Conservation (phyloP, 106 monocot species). For the Dendrobium huoshanense region DNA sequence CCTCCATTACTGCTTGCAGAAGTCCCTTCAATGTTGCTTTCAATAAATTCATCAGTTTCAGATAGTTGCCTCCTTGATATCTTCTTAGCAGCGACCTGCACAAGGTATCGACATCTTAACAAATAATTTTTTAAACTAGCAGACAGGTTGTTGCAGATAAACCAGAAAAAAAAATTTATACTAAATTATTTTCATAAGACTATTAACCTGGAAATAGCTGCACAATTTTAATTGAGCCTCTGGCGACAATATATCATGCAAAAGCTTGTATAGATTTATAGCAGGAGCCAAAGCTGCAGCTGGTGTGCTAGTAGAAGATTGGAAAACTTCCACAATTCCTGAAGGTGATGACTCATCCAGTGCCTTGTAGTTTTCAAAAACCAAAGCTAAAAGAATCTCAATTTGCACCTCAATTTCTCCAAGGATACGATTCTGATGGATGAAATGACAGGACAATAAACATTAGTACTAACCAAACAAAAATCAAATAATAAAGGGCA, state of each 20-base stretch:
- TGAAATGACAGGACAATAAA: background rate
- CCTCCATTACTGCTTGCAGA: slow-evolving; percentile 46
- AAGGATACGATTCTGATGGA: slow-evolving; percentile 71
- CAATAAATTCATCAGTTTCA: slow-evolving; percentile 85
- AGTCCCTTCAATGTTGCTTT: slow-evolving; percentile 40
- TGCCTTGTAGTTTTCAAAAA: slow-evolving; percentile 95
- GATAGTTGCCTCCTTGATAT: slow-evolving; percentile 63
- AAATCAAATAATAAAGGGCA: background rate
- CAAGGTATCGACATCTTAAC: background rate
- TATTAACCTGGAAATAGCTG: slow-evolving; percentile 76
- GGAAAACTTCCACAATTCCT: slow-evolving; percentile 64
- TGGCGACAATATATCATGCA: slow-evolving; percentile 84
- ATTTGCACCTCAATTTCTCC: slow-evolving; percentile 80
- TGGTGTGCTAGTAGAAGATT: slow-evolving; percentile 58
- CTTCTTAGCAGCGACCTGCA: slow-evolving; percentile 84
- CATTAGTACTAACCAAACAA: background rate
- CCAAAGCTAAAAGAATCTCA: slow-evolving; percentile 57
- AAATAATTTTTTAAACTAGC: background rate
- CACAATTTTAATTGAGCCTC: slow-evolving; percentile 86
- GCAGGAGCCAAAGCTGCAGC: slow-evolving; percentile 70
- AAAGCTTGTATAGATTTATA: slow-evolving; percentile 77
- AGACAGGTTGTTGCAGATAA: background rate
- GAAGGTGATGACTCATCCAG: slow-evolving; percentile 73
- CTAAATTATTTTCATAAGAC: background rate
- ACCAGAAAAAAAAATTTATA: background rate